Evolutionary conservation across 2,329 filamentous ascomycete species (phyloP).

Genomic region (Boeremia lycopersici): DNA sequence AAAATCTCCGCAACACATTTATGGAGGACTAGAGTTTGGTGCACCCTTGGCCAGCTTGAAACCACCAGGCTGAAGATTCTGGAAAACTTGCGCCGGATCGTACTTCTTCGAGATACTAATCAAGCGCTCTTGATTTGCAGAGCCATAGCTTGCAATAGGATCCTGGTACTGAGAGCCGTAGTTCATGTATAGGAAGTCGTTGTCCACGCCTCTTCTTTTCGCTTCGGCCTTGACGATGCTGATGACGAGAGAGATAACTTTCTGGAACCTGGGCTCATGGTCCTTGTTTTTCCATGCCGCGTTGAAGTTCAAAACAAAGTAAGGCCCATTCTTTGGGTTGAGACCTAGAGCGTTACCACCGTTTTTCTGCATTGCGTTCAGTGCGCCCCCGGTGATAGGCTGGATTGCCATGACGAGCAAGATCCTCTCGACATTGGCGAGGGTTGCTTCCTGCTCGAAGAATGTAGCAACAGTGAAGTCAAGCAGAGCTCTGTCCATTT

Average conservation of each 20-base stretch:
- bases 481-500: slow-evolving; percentile 21
- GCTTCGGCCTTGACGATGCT: slow-evolving; percentile 13
- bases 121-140: slow-evolving; percentile 30
- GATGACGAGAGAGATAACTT: slow-evolving; percentile 13
- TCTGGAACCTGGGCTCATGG: slow-evolving; percentile 18
- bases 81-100: slow-evolving; percentile 49
- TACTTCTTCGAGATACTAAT: slow-evolving; percentile 43
- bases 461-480: slow-evolving; percentile 21
- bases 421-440: slow-evolving; percentile 24
- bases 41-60: slow-evolving; percentile 42
- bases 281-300: slow-evolving; percentile 12
- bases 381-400: slow-evolving; percentile 18
- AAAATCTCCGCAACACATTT: not conserved
- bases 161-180: slow-evolving; percentile 45
- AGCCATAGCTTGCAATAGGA: slow-evolving; percentile 50
- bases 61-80: slow-evolving; percentile 48
- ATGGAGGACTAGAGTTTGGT: not conserved
- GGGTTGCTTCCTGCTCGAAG: slow-evolving; percentile 17
- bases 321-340: slow-evolving; percentile 18
- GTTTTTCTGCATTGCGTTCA: slow-evolving; percentile 22
- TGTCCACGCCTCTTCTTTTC: slow-evolving; percentile 9
- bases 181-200: slow-evolving; percentile 23
- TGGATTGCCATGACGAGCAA: slow-evolving; percentile 24
- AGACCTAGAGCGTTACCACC: slow-evolving; percentile 37
- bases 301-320: slow-evolving; percentile 23